Evolutionary conservation across 2,329 filamentous ascomycete genomes (phyloP).

Genomic region (Venturia nashicola): DNA sequence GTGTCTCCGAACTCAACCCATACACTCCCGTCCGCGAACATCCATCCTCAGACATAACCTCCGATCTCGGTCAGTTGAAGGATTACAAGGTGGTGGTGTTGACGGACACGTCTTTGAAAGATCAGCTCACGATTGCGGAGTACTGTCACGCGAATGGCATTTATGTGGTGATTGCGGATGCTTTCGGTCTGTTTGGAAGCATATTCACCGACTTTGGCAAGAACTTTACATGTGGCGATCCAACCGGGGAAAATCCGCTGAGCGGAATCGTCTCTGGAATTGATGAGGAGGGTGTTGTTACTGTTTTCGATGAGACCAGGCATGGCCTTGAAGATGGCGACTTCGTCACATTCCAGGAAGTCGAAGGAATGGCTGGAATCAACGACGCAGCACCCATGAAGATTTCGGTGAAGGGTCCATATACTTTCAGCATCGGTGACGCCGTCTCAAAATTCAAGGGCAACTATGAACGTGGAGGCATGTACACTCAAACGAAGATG

Average conservation of each 20-base stretch:
- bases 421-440: conserved; percentile 94
- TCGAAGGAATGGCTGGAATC: conserved; percentile 81
- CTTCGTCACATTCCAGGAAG: conserved; percentile 85
- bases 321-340: conserved; percentile 95
- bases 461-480: conserved; percentile 74
- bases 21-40: conserved; percentile 86
- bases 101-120: conserved; percentile 67
- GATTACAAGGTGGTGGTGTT: conserved; percentile 88
- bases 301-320: conserved; percentile 83
- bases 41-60: conserved; percentile 49
- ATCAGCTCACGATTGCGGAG: conserved; percentile 75
- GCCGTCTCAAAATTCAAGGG: conserved; percentile 61
- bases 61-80: conserved; percentile 70
- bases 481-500: conserved; percentile 97
- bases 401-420: conserved; percentile 84
- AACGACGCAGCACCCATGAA: conserved; percentile 79
- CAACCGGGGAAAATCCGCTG: conserved; percentile 78
- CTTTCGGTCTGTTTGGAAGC: conserved; percentile 84
- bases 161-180: conserved; percentile 77
- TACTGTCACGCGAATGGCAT: conserved; percentile 93
- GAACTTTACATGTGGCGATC: conserved; percentile 80
- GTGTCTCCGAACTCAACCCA: conserved; percentile 87
- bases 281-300: conserved; percentile 80
- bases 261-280: conserved; percentile 85
- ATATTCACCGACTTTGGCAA: conserved; percentile 97